Conservation (phyloP, 768 basidiomycete genomes). For the Lactarius tabidus region DNA sequence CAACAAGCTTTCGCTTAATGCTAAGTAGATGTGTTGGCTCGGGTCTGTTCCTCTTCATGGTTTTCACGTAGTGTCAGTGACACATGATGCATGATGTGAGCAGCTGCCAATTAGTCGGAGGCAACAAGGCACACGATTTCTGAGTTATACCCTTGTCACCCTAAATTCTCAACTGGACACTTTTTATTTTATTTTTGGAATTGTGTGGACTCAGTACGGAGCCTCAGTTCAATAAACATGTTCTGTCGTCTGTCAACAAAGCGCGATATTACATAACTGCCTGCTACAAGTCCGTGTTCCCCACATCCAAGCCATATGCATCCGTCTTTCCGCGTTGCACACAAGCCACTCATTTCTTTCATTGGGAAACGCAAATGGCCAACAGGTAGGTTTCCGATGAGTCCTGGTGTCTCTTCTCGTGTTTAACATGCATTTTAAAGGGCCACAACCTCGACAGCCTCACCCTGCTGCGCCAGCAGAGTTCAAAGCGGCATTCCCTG, state of each 20-base stretch:
- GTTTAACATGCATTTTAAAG: constrained; percentile 26
- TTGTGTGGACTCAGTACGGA: background rate
- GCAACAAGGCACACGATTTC: background rate
- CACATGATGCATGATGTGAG: too few relatives aligned
- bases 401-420: background rate
- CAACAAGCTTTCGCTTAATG: background rate
- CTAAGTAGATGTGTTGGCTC: background rate
- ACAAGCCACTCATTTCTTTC: constrained; percentile 30
- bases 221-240: too few relatives aligned
- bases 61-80: background rate
- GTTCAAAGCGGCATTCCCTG: constrained; percentile 46
- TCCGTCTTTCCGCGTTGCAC: constrained; percentile 21
- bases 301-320: constrained; percentile 7
- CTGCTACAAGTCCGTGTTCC: background rate
- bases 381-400: constrained; percentile 2
- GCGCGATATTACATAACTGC: background rate
- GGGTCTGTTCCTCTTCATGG: background rate
- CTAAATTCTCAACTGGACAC: background rate
- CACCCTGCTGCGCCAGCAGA: constrained; percentile 70
- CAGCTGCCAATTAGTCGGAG: background rate
- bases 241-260: too few relatives aligned
- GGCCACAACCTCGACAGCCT: constrained; percentile 41
- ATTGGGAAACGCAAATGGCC: constrained; percentile 28
- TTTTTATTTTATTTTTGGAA: background rate
- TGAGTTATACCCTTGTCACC: background rate